Conservation (phyloP, 306 rosid genomes). For the Quercus robur region DNA sequence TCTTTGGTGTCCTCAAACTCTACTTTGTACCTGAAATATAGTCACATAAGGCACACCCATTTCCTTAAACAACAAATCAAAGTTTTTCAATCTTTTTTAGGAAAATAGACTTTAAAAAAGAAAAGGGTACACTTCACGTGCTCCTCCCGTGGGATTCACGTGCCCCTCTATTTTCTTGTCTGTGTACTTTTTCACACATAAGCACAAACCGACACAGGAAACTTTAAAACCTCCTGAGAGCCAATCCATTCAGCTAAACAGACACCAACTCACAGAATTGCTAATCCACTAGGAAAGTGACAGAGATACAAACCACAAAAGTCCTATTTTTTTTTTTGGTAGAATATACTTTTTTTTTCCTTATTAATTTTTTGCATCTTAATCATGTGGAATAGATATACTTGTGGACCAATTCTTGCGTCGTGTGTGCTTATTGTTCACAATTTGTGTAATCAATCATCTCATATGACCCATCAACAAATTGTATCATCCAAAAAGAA, state of each 20-base stretch:
- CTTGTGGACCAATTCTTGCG: background rate
- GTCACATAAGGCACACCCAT: too few relatives aligned
- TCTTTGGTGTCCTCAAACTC: background rate
- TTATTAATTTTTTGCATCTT: too few relatives aligned
- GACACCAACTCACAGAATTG: too few relatives aligned
- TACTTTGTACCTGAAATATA: background rate
- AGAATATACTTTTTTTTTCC: too few relatives aligned
- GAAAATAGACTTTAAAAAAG: background rate
- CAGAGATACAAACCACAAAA: too few relatives aligned
- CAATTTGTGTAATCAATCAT: background rate
- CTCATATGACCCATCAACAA: background rate
- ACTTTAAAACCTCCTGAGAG: too few relatives aligned
- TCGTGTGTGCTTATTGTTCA: background rate
- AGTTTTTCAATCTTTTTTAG: background rate
- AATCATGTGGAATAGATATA: too few relatives aligned
- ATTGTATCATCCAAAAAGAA: background rate
- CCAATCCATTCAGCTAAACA: too few relatives aligned
- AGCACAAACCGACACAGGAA: background rate
- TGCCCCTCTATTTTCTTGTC: slow-evolving; percentile 38
- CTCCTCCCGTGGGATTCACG: slow-evolving; percentile 35
- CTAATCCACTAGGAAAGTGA: too few relatives aligned
- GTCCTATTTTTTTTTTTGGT: too few relatives aligned
- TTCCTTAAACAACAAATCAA: slow-evolving; percentile 12
- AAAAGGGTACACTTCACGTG: slow-evolving; percentile 40
- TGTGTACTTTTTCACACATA: slow-evolving; percentile 1